These are phyloP conservation scores for Bretschneidera sinensis DNA, from an alignment of 345 rosid species.

Conservation along the genomic window DNA sequence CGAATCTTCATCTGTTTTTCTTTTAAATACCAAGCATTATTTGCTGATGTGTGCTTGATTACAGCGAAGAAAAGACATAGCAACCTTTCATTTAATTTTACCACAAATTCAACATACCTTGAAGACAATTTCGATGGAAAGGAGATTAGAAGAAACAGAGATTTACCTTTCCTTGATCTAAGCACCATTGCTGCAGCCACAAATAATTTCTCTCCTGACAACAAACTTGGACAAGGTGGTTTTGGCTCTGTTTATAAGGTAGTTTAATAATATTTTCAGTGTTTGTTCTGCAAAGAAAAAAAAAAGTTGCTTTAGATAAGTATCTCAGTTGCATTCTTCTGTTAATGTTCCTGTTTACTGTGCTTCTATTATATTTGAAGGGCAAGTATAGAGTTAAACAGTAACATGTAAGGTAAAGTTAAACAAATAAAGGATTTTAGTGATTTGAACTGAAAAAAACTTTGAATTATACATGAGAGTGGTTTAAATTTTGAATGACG, in stretches of 20 bases:
- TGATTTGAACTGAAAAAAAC: neutral
- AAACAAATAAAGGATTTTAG: too few species aligned
- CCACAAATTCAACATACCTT: conserved; percentile 17
- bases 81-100: conserved; percentile 9
- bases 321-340: too few species aligned
- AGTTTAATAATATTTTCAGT: too few species aligned
- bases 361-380: too few species aligned
- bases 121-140: conserved; percentile 25
- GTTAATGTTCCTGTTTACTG: too few species aligned
- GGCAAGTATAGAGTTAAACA: too few species aligned
- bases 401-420: too few species aligned
- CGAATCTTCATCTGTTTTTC: too few species aligned
- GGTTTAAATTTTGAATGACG: neutral
- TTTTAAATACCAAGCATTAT: too few species aligned
- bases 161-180: conserved; percentile 46
- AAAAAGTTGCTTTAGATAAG: too few species aligned
- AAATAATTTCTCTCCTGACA: conserved; percentile 36
- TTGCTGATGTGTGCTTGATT: neutral
- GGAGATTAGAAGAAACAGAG: conserved; percentile 30
- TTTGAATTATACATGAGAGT: neutral
- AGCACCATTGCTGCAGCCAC: conserved; percentile 47
- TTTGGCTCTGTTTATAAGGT: conserved; percentile 76
- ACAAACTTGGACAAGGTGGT: conserved; percentile 73
- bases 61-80: conserved; percentile 24
- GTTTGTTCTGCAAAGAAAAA: too few species aligned